Percentiles rank a stretch among this genome's conserved stretches.
Evolutionary conservation across 75 land plant species (phyloP).

Genomic region (Picea glauca): DNA sequence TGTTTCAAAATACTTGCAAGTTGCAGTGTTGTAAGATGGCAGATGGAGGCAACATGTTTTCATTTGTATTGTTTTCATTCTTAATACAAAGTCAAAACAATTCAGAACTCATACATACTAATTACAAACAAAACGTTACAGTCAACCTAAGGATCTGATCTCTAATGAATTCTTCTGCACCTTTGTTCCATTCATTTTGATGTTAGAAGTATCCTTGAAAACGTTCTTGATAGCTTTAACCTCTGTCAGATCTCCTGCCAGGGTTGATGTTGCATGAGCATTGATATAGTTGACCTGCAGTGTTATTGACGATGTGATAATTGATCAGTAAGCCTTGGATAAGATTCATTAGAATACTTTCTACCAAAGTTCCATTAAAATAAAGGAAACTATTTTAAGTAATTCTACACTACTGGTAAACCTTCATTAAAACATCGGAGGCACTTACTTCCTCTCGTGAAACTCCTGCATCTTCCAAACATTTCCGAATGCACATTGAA

Average conservation of each 20-base stretch:
- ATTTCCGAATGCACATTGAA: slow-evolving; percentile 33
- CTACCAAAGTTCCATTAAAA: background rate
- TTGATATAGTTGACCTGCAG: slow-evolving; percentile 53
- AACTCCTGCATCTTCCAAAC: slow-evolving; percentile 50
- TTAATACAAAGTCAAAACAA: background rate
- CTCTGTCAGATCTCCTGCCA: slow-evolving; percentile 53
- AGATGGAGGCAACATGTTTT: background rate
- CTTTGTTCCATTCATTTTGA: slow-evolving; percentile 59
- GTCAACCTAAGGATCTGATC: background rate
- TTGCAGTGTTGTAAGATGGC: background rate
- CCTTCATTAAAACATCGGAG: background rate
- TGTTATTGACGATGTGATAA: background rate
- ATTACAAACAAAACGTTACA: background rate
- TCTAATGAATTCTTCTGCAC: slow-evolving; percentile 10
- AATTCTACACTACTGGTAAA: background rate
- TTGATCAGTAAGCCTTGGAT: background rate
- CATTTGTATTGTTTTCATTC: background rate
- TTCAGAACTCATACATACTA: background rate
- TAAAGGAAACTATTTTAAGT: too few species aligned
- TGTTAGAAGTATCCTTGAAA: slow-evolving; percentile 47
- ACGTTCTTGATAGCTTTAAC: slow-evolving; percentile 52
- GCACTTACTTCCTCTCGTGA: slow-evolving; percentile 45
- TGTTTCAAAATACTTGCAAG: background rate
- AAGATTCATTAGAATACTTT: background rate
- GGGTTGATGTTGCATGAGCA: slow-evolving; percentile 61